Evolutionary conservation across 495 filamentous ascomycete species (phyloP).

Genomic region (Sordaria brevicollis): DNA sequence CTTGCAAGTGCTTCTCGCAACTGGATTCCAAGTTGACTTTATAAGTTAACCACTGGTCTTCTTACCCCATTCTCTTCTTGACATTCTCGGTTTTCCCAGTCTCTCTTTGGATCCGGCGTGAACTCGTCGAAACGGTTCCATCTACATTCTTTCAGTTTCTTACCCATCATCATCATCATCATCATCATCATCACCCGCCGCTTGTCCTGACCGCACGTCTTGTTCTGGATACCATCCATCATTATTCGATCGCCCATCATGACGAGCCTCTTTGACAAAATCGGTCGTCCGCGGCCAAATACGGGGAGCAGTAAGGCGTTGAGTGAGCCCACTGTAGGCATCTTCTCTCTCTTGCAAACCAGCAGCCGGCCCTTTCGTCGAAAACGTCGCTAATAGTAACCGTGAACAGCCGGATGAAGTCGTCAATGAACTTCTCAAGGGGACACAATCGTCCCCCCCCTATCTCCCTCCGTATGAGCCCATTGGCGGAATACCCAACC

Average conservation of each 20-base stretch:
- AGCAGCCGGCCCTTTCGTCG: too few species aligned
- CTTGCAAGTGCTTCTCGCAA: not conserved
- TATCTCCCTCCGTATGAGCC: constrained; percentile 28
- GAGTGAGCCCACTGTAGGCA: too few species aligned
- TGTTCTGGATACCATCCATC: not conserved
- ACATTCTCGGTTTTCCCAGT: not conserved
- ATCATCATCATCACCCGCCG: not conserved
- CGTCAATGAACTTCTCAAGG: too few species aligned
- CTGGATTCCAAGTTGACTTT: not conserved
- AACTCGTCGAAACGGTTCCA: not conserved
- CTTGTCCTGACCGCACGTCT: not conserved
- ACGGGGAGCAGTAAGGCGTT: too few species aligned
- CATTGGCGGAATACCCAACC: constrained; percentile 49
- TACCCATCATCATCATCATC: too few species aligned
- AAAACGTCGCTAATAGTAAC: not conserved
- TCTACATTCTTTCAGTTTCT: not conserved
- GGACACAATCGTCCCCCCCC: constrained; percentile 10
- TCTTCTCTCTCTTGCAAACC: too few species aligned
- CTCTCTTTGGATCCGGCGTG: not conserved
- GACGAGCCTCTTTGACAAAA: too few species aligned
- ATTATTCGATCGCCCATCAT: not conserved
- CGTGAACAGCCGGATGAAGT: too few species aligned
- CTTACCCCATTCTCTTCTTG: not conserved
- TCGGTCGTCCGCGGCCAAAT: too few species aligned
- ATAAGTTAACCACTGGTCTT: not conserved